Evolutionary conservation across 2,329 filamentous ascomycete genomes (phyloP), one percentile per base, ranked within the genome.

Genomic region (Calonectria multiphialidica): DNA sequence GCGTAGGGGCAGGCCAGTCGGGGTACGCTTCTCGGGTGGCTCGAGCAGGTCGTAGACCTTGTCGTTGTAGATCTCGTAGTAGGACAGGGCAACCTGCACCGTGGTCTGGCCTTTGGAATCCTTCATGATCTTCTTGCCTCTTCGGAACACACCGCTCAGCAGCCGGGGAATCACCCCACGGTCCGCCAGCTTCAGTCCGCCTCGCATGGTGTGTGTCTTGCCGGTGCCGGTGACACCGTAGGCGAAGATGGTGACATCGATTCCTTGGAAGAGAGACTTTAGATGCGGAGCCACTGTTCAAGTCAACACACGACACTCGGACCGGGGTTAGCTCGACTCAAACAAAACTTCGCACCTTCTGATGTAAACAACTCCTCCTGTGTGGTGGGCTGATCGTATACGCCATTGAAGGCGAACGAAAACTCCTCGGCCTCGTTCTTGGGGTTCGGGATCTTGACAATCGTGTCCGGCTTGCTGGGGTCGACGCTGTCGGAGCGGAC

Each of bases 21-120:
- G 87, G 0, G 94, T 95, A 63, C 97, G 93, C 86, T 95, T 97
- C 82, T 98, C 96, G 0, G 93, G 93, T 0, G 95, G 88, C 82
- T 98, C 94, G 76, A 98, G 95, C 37, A 98, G 87, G 82, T 98
- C 96, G 80, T 93, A 98, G 23, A 98, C 95, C 82, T 96, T 96
- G 86, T 98, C 96, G 83, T 97, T 98, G 85, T 98, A 98, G 76
- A 98, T 98, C 83, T 98, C 96, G 85, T 98, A 98, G 85, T 98
- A 98, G 33, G 94, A 96, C 80, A 98, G 89, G 15, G 91, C 88
- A 18, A 98, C 94, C 10, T 91, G 87, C 25, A 97, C 94, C 2
- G 86, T 88, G 0, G 93, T 96, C 64, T 91, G 87, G 13, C 92
- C 94, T 5, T 88, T 87, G 2, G 92, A 90, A 79, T 98, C 95